These are phyloP conservation scores for Sporothrix sp. DNA, from an alignment of 2,329 filamentous ascomycete genomes.

Conservation along the genomic window DNA sequence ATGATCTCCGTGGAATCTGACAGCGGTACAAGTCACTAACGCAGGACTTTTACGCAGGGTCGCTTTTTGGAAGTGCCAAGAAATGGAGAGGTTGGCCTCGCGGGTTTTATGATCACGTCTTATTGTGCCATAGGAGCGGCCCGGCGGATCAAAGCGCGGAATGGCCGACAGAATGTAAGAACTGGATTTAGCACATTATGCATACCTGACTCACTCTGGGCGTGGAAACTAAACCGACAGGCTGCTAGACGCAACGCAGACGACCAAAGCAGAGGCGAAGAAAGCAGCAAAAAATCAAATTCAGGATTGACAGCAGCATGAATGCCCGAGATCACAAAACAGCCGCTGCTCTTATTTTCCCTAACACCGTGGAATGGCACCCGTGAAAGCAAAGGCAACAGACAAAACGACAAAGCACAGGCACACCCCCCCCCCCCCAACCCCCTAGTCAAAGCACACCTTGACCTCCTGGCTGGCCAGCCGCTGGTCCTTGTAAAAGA, in stretches of 20 bases:
- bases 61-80: neutral
- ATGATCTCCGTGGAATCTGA: neutral
- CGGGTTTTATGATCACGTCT: too few relatives aligned
- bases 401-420: neutral
- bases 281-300: neutral
- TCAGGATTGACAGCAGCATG: neutral
- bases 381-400: neutral
- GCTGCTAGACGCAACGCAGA: neutral
- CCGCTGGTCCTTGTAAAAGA: slow-evolving; percentile 9
- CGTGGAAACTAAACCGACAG: neutral
- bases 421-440: too few relatives aligned
- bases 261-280: neutral
- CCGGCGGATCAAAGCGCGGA: too few relatives aligned
- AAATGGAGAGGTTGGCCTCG: neutral
- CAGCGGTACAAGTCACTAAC: neutral
- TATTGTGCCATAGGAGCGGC: too few relatives aligned
- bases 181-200: neutral
- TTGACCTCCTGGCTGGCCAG: slow-evolving; percentile 11
- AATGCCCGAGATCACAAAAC: neutral
- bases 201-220: neutral
- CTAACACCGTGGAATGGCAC: neutral
- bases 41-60: too few relatives aligned
- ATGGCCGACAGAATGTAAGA: too few relatives aligned
- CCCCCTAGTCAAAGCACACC: slow-evolving; percentile 8
- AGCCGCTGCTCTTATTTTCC: neutral